phyloP scores from a whole-genome alignment of 768 basidiomycete genomes.

The Rhizopogon roseolus region DNA sequence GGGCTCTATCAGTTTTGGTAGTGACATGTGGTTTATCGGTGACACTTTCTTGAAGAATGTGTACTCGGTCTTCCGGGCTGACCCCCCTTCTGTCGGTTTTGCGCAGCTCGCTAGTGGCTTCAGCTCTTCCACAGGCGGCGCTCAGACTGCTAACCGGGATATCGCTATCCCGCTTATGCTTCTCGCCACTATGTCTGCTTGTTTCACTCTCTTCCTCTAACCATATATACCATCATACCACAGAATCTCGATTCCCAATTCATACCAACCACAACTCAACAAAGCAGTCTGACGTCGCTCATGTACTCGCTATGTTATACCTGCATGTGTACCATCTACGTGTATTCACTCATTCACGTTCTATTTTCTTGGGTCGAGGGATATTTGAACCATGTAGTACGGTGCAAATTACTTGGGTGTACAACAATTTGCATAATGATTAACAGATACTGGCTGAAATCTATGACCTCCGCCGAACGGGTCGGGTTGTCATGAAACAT shows the following conservation, averaged over 20 bases:
- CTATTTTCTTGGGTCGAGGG: background rate
- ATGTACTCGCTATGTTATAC: too few relatives aligned
- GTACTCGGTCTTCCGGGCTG: slow-evolving; percentile 23
- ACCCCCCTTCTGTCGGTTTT: slow-evolving; percentile 25
- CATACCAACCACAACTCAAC: background rate
- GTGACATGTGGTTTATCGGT: slow-evolving; percentile 59
- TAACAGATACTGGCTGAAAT: too few relatives aligned
- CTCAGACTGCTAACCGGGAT: background rate
- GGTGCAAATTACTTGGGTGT: too few relatives aligned
- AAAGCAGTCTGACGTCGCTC: background rate
- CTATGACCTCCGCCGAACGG: too few relatives aligned
- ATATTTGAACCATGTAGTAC: background rate
- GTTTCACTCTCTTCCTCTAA: slow-evolving; percentile 7
- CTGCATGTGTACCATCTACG: too few relatives aligned
- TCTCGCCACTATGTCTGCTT: slow-evolving; percentile 7
- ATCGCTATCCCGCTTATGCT: slow-evolving; percentile 11
- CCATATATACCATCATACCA: background rate
- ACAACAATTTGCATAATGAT: too few relatives aligned
- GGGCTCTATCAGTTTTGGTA: slow-evolving; percentile 41
- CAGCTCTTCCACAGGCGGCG: background rate
- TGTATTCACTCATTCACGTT: background rate
- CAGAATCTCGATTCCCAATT: background rate
- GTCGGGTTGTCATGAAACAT: too few relatives aligned
- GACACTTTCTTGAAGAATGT: slow-evolving; percentile 28
- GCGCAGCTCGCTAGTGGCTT: slow-evolving; percentile 19